Evolutionary conservation across 73 alveolate genomes (phyloP).

Genomic region (Durusdinium trenchii): DNA sequence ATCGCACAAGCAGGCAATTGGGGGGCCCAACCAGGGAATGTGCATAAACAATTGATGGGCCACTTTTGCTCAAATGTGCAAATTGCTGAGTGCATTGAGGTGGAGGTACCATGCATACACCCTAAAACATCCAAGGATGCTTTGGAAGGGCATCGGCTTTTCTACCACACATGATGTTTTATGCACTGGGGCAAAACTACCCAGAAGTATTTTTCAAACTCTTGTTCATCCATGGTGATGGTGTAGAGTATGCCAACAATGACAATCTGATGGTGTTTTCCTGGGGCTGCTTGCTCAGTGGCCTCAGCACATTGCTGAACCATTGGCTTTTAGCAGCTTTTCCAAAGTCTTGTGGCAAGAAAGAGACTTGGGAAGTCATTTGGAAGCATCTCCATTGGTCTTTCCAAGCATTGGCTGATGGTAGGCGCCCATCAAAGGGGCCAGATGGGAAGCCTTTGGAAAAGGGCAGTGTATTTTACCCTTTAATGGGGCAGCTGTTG

Average conservation of each 20-base stretch:
- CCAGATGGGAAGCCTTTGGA: constrained; percentile 43
- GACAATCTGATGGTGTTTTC: constrained; percentile 3
- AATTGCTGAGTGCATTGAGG: not conserved
- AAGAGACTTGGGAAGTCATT: constrained; percentile 44
- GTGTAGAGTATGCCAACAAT: not conserved
- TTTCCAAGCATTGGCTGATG: constrained; percentile 23
- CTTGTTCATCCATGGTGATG: constrained; percentile 41
- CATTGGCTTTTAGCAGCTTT: constrained; percentile 26
- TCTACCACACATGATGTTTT: constrained; percentile 16
- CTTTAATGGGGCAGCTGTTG: not conserved
- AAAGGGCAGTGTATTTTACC: not conserved
- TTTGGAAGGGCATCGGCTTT: constrained; percentile 22
- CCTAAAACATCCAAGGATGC: constrained; percentile 9
- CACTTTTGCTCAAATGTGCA: not conserved
- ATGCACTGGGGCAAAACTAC: not conserved
- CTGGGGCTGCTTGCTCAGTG: constrained; percentile 19
- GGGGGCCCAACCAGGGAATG: constrained; percentile 37
- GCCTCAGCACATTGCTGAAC: constrained; percentile 27
- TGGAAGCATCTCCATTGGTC: not conserved
- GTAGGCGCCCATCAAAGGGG: not conserved
- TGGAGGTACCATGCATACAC: not conserved
- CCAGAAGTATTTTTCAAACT: not conserved
- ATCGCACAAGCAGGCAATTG: constrained; percentile 23
- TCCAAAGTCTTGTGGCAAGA: constrained; percentile 46
- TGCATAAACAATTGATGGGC: not conserved